phyloP scores from a whole-genome alignment of 768 basidiomycete genomes.

The Cyclocybe cylindracea region DNA sequence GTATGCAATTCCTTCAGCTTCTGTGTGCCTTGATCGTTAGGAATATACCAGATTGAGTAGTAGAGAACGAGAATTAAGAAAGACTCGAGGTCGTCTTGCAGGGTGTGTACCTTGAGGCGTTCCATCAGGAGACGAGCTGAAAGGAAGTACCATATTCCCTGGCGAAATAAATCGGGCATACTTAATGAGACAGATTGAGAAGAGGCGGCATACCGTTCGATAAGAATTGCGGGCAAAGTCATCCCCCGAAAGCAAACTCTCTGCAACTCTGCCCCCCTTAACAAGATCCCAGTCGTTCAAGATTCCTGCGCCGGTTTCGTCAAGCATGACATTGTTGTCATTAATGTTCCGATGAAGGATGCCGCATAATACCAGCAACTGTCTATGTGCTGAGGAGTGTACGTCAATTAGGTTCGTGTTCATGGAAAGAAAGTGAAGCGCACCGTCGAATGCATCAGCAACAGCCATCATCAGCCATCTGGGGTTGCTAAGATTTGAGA shows the following conservation, averaged over 20 bases:
- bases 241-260: slow-evolving; percentile 11
- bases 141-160: slow-evolving; percentile 33
- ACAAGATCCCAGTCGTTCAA: slow-evolving; percentile 24
- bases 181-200: too few species aligned
- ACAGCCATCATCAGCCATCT: too few species aligned
- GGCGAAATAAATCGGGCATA: not conserved
- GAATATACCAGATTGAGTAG: not conserved
- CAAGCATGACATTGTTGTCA: slow-evolving; percentile 19
- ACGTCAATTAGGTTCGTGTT: too few species aligned
- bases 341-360: slow-evolving; percentile 26
- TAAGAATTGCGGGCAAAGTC: not conserved
- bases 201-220: not conserved
- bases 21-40: not conserved
- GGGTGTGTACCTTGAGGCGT: slow-evolving; percentile 12
- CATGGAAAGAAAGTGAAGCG: too few species aligned
- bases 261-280: not conserved
- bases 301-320: slow-evolving; percentile 9
- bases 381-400: slow-evolving; percentile 12
- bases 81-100: slow-evolving; percentile 30
- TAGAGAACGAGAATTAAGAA: slow-evolving; percentile 14
- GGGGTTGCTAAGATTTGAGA: too few species aligned
- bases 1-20: too few species aligned
- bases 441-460: too few species aligned
- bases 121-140: slow-evolving; percentile 20
- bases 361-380: slow-evolving; percentile 9